Percentiles rank a stretch among this genome's conserved stretches.
phyloP scores from a whole-genome alignment of 73 alveolate species.

The Stentor coeruleus region DNA sequence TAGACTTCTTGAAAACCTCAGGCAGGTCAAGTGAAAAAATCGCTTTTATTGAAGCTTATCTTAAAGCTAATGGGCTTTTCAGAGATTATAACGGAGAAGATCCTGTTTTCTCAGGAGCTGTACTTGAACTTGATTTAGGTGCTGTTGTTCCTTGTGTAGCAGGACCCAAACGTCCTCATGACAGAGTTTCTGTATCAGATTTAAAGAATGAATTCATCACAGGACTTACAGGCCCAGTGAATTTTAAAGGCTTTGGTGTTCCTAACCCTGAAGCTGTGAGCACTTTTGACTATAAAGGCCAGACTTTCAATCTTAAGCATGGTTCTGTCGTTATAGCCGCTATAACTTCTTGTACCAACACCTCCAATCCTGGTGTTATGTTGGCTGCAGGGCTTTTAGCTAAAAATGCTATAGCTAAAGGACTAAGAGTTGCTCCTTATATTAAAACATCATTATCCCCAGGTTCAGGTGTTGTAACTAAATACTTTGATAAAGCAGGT shows the following conservation, averaged over 20 bases:
- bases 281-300: conserved; percentile 58
- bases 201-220: conserved; percentile 64
- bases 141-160: conserved; percentile 81
- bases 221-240: conserved; percentile 64
- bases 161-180: conserved; percentile 94
- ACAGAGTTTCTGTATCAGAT: conserved; percentile 66
- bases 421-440: conserved; percentile 76
- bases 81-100: conserved; percentile 59
- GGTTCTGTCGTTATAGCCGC: conserved; percentile 92
- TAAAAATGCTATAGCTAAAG: conserved; percentile 80
- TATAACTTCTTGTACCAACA: conserved; percentile 87
- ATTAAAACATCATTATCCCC: conserved; percentile 86
- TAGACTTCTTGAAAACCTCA: conserved; percentile 67
- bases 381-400: conserved; percentile 91
- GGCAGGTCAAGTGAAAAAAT: conserved; percentile 71
- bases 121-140: conserved; percentile 74
- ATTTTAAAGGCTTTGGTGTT: conserved; percentile 79
- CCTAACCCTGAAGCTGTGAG: conserved; percentile 40
- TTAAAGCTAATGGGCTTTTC: conserved; percentile 69
- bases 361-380: conserved; percentile 89
- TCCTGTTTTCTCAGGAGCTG: conserved; percentile 69
- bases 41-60: conserved; percentile 61
- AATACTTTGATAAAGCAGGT: conserved; percentile 73
- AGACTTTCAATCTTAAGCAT: conserved; percentile 61
- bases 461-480: conserved; percentile 71